Conservation (phyloP, 768 basidiomycete genomes). For the Clitopilus passeckerianus region DNA sequence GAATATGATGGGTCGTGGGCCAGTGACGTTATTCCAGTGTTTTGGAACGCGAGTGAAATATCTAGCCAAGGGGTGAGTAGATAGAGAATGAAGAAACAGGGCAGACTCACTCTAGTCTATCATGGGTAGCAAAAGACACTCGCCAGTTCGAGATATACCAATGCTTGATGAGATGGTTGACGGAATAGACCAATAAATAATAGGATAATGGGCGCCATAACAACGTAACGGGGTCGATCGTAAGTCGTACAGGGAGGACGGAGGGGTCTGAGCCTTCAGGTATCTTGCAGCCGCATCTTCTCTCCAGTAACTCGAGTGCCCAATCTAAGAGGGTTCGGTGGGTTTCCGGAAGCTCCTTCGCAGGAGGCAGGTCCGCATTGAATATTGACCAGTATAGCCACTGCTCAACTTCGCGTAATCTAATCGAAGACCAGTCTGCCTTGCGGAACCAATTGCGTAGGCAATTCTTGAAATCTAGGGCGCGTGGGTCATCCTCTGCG, state of each 20-base stretch:
- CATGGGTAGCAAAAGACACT: slow-evolving; percentile 40
- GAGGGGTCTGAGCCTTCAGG: slow-evolving; percentile 53
- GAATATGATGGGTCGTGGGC: slow-evolving; percentile 72
- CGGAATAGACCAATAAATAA: slow-evolving; percentile 46
- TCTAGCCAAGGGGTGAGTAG: slow-evolving; percentile 26
- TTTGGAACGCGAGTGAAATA: slow-evolving; percentile 72
- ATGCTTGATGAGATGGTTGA: slow-evolving; percentile 44
- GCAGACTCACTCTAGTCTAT: slow-evolving; percentile 63
- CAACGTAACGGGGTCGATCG: slow-evolving; percentile 73
- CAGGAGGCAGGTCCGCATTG: slow-evolving; percentile 54
- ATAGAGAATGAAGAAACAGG: neutral
- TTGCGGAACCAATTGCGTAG: slow-evolving; percentile 77
- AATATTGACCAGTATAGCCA: slow-evolving; percentile 89
- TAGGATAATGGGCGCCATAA: slow-evolving; percentile 62
- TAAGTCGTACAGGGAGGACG: slow-evolving; percentile 58
- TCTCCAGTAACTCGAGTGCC: slow-evolving; percentile 60
- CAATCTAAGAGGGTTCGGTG: slow-evolving; percentile 52
- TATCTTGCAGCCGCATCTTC: slow-evolving; percentile 62
- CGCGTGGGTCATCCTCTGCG: slow-evolving; percentile 61
- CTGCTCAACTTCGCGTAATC: slow-evolving; percentile 51
- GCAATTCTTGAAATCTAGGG: slow-evolving; percentile 65
- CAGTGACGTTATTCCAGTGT: slow-evolving; percentile 54
- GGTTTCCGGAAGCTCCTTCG: slow-evolving; percentile 37
- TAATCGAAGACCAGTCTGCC: slow-evolving; percentile 70
- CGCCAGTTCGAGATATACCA: slow-evolving; percentile 37